Base-by-base conservation (phyloP, 1,284 basidiomycete genomes). In the Papiliotrema laurentii region DNA sequence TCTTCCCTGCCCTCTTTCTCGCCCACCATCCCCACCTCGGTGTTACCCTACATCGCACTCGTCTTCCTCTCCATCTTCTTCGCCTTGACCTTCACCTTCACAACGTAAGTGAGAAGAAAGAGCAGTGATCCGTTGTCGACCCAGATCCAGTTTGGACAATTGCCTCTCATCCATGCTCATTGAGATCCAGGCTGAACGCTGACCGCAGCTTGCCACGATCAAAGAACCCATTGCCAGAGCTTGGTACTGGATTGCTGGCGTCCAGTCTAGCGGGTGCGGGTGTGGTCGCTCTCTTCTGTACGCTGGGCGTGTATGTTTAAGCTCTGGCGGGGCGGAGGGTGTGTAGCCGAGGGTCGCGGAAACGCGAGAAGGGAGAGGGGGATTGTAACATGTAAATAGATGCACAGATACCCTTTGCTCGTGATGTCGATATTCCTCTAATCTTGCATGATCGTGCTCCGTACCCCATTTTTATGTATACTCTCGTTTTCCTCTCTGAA, bases 211-310 rank as follows among this genome's bases (percentile, higher is more conserved):
- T 71, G 34, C 62, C 61, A 3, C 63, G 55, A 55, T 59, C 64
- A 59, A 58, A 54, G 24, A 43, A 64, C 35, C 84, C 86, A n/a
- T 54, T 82, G 47, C 80, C 81, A 46, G 89, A 92, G 71, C 65
- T 82, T 9, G 77, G 77, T 13, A 82, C 89, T 26, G 86, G 86
- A 1, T 71, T 81, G 41, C 72, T 81, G 11, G 89, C 88, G 21
- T 89, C 87, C 67, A 58, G 81, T 35, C 81, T 92, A 30, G 86
- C 84, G 31, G 89, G 89, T 16, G 85, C 88, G 58, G 89, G 89
- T 51, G 80, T 89, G 54, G 87, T 92, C 41, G 85, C 88, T 37
- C 79, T 92, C 50, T 92, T 91, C 74, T 89, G 87, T 76, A 83
- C 82, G 31, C 84, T 80, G 49, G 89, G 89, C 48, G 89, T 93